A percentile compares a stretch with the other conserved stretches of the same genome.
Evolutionary conservation across 371 early-diverging fungal genomes (phyloP).

Genomic region (Encephalitozoon intestinalis): DNA sequence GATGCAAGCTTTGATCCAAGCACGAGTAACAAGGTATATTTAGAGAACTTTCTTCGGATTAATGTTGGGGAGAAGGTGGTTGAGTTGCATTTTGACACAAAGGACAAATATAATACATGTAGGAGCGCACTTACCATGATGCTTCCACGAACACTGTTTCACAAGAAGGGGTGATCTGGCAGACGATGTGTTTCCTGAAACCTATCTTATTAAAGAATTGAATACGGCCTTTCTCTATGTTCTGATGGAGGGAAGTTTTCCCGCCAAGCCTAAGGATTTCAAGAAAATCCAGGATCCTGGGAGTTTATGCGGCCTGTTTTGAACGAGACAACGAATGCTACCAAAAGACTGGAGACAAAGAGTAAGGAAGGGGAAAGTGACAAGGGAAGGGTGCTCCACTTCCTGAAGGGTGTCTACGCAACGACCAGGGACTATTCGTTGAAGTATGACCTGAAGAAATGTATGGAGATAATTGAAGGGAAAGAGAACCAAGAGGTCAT

Average conservation of each 20-base stretch:
- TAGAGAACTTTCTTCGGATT: slow-evolving; percentile 24
- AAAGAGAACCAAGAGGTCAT: slow-evolving; percentile 58
- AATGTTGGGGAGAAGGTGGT: not conserved
- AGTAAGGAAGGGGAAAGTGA: slow-evolving; percentile 27
- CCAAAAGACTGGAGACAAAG: slow-evolving; percentile 16
- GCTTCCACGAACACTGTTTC: slow-evolving; percentile 3
- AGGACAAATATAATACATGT: slow-evolving; percentile 24
- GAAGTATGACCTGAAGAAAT: slow-evolving; percentile 58
- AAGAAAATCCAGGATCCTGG: not conserved
- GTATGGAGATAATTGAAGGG: slow-evolving; percentile 60
- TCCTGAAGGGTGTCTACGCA: slow-evolving; percentile 24
- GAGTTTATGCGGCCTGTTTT: slow-evolving; percentile 45
- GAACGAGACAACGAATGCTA: slow-evolving; percentile 58
- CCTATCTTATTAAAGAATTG: not conserved
- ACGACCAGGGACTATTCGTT: slow-evolving; percentile 56
- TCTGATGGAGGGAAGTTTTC: not conserved
- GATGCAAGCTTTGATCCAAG: slow-evolving; percentile 4
- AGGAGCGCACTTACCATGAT: slow-evolving; percentile 14
- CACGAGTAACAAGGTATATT: not conserved
- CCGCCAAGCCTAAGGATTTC: not conserved
- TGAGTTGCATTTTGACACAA: slow-evolving; percentile 41
- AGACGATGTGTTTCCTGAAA: not conserved
- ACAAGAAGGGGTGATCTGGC: not conserved
- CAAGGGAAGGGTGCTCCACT: slow-evolving; percentile 45
- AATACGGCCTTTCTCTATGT: not conserved